A percentile compares a stretch with the other conserved stretches of the same genome.
Conservation (phyloP, 2,329 filamentous ascomycete species). For the Scedosporium boydii region DNA sequence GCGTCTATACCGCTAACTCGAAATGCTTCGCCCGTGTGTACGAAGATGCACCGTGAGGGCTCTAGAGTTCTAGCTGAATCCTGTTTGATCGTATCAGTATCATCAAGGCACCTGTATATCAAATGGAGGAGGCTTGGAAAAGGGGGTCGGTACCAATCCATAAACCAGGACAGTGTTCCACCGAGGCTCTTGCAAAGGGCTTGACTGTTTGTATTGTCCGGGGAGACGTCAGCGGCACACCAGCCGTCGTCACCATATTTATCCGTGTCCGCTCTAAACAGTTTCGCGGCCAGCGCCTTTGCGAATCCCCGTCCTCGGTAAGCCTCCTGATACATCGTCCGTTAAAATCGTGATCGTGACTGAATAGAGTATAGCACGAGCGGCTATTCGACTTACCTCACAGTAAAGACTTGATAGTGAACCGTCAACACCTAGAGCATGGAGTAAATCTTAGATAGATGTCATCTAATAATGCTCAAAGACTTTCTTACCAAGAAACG, state of each 20-base stretch:
- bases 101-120: neutral
- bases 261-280: slow-evolving; percentile 41
- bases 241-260: slow-evolving; percentile 39
- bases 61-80: too few species aligned
- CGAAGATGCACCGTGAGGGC: too few species aligned
- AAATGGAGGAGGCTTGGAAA: neutral
- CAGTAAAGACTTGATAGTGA: slow-evolving; percentile 53
- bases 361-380: neutral
- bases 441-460: neutral
- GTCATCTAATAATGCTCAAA: neutral
- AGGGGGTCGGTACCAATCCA: slow-evolving; percentile 42
- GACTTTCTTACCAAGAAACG: slow-evolving; percentile 37
- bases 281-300: slow-evolving; percentile 47
- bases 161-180: slow-evolving; percentile 43
- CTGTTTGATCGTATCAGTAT: too few species aligned
- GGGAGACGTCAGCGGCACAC: slow-evolving; percentile 54
- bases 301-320: slow-evolving; percentile 55
- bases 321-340: slow-evolving; percentile 23
- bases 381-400: slow-evolving; percentile 27
- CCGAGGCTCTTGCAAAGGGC: slow-evolving; percentile 53
- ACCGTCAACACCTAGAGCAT: slow-evolving; percentile 41
- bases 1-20: too few species aligned
- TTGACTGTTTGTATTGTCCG: slow-evolving; percentile 50
- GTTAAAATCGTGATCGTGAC: neutral
- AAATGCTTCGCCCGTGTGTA: too few species aligned